Conservation (phyloP, 2,329 filamentous ascomycete species). For the Ceratocystis albifundus region DNA sequence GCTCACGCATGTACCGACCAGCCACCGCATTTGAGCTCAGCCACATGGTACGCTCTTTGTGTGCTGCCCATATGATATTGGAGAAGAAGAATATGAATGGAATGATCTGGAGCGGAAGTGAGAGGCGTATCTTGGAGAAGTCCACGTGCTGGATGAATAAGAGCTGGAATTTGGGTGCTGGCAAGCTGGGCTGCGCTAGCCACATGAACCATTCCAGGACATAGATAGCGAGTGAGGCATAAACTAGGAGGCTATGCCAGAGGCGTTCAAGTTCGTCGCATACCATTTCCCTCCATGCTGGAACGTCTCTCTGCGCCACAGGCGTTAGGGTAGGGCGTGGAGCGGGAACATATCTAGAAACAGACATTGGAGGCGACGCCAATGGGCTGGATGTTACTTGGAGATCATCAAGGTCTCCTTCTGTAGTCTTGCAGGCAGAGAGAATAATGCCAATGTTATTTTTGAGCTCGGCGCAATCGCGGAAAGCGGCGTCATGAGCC, state of each 20-base stretch:
- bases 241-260: background rate
- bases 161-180: background rate
- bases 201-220: background rate
- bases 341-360: background rate
- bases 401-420: background rate
- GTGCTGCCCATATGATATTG: background rate
- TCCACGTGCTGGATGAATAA: background rate
- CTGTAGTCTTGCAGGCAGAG: background rate
- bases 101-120: background rate
- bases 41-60: background rate
- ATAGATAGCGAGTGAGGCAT: background rate
- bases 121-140: constrained; percentile 1
- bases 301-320: background rate
- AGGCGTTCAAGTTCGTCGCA: background rate
- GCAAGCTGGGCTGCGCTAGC: background rate
- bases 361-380: background rate
- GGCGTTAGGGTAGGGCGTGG: background rate
- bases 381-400: background rate
- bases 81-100: background rate
- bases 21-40: background rate
- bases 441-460: no score
- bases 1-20: constrained; percentile 6
- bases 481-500: background rate
- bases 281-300: background rate
- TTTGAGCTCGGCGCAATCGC: no score